A percentile compares a stretch with the other conserved stretches of the same genome.
Evolutionary conservation across 768 basidiomycete genomes (phyloP).

Genomic region (Lactarius evosmus): DNA sequence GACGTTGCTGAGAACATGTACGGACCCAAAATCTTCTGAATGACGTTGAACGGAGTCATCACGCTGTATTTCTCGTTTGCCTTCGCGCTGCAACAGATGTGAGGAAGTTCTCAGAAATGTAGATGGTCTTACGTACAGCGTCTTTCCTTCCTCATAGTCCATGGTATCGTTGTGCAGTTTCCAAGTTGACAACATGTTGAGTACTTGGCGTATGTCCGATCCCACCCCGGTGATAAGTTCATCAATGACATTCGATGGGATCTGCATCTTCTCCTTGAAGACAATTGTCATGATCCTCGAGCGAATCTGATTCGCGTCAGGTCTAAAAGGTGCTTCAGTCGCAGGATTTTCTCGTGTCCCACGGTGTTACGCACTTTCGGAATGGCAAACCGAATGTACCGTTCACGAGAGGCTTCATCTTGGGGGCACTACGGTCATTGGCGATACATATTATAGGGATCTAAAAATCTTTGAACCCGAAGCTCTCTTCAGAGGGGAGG

Average conservation of each 20-base stretch:
- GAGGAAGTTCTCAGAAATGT: neutral
- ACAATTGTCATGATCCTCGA: slow-evolving; percentile 85
- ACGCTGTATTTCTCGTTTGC: slow-evolving; percentile 92
- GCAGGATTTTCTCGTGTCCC: neutral
- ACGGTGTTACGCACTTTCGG: slow-evolving; percentile 52
- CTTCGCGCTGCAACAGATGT: slow-evolving; percentile 42
- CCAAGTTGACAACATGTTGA: slow-evolving; percentile 99
- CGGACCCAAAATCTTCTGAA: slow-evolving; percentile 85
- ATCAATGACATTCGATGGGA: slow-evolving; percentile 89
- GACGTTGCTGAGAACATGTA: slow-evolving; percentile 83
- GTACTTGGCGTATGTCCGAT: slow-evolving; percentile 94
- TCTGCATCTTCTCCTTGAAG: slow-evolving; percentile 91
- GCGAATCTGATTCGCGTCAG: slow-evolving; percentile 69
- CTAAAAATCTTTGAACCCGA: slow-evolving; percentile 39
- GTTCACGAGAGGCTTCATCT: slow-evolving; percentile 78
- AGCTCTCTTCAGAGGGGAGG: neutral
- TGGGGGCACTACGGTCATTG: slow-evolving; percentile 83
- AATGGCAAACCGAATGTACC: slow-evolving; percentile 78
- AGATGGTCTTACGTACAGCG: slow-evolving; percentile 57
- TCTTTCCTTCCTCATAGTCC: slow-evolving; percentile 89
- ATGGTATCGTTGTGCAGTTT: slow-evolving; percentile 77
- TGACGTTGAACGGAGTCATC: slow-evolving; percentile 89
- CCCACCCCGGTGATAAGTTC: slow-evolving; percentile 86
- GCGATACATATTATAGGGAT: slow-evolving; percentile 97
- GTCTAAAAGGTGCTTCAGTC: slow-evolving; percentile 46